Evolutionary conservation across 306 rosid genomes (phyloP), one percentile per base, ranked within the genome.

Genomic region (Crataegus laevigata): DNA sequence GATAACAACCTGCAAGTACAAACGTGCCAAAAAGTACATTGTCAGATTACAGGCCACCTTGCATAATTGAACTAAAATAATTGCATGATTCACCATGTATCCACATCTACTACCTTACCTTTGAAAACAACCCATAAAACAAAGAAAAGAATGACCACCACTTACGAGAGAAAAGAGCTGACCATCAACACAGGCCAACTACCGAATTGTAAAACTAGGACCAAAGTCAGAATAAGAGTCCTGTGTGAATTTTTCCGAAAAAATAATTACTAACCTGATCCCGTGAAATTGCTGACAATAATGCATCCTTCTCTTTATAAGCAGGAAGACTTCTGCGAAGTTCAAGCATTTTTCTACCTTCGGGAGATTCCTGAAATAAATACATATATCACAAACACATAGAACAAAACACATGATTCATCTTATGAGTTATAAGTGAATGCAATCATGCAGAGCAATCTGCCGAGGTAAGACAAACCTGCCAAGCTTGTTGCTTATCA

Each of bases 301-400:
- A 74, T 57, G 91, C 78, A 81, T 87, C 96, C 93, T 87, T 90
- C 88, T 87, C 89, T 78, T 86, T 88, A 85, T 89, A 94, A 50
- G 91, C 93, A 71, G 97, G 97, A 79, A 94, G 99, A 79, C 81
- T 82, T 66, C 85, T 81, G 69, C 99, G 93, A 78, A 94, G 89
- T 82, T 90, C 90, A 78, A 90, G 85, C 74, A 94, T 85, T 82
- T 74, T 85, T 60, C 81, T 89, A 76, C 99, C 99, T 79, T 92
- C 96, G 25, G 66, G 63, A 77, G 97, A 90, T 74, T 88, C 90
- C 99, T 94, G 80, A 15, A 66, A 19, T 65, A 42, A 64, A 38
- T 9, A 2, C 9, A 36, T 36, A 43, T 19, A 62, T 68, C 13
- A 28, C 12, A 67, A 15, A 36, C 8, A 58, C 29, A 22, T 14